These are phyloP conservation scores for Fusarium caatingaense DNA, from an alignment of 2,329 filamentous ascomycete genomes.

Conservation along the genomic window DNA sequence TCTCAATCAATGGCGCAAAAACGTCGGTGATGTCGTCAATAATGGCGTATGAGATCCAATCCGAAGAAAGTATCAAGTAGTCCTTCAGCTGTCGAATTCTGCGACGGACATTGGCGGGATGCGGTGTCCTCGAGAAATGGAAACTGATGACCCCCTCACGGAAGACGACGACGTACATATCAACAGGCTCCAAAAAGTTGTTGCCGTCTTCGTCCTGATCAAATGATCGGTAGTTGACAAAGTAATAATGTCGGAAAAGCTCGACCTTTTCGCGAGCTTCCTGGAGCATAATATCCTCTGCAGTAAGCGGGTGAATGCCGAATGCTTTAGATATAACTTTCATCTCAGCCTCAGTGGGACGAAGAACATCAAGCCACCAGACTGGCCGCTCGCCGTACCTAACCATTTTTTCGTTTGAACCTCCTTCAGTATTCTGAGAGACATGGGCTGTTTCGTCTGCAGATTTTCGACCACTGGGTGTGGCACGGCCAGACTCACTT, in stretches of 20 bases:
- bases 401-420: slow-evolving; percentile 57
- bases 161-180: slow-evolving; percentile 98
- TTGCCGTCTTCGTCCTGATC: slow-evolving; percentile 93
- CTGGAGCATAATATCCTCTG: slow-evolving; percentile 97
- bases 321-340: slow-evolving; percentile 92
- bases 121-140: slow-evolving; percentile 95
- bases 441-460: slow-evolving; percentile 45
- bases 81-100: slow-evolving; percentile 93
- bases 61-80: slow-evolving; percentile 90
- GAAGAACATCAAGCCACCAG: slow-evolving; percentile 95
- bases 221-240: slow-evolving; percentile 97
- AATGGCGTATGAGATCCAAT: slow-evolving; percentile 98
- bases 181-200: slow-evolving; percentile 92
- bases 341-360: slow-evolving; percentile 95
- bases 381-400: slow-evolving; percentile 85
- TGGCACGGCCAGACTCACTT: slow-evolving; percentile 58
- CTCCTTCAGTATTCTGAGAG: slow-evolving; percentile 32
- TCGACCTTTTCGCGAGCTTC: slow-evolving; percentile 98
- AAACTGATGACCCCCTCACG: slow-evolving; percentile 95
- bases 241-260: slow-evolving; percentile 97
- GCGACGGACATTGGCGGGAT: slow-evolving; percentile 94
- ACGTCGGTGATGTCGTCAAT: slow-evolving; percentile 99
- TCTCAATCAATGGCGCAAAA: slow-evolving; percentile 90
- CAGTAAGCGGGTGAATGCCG: slow-evolving; percentile 93
- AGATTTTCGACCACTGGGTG: slow-evolving; percentile 59